phyloP scores from a whole-genome alignment of 768 basidiomycete genomes.

The Suillus hirtellus region DNA sequence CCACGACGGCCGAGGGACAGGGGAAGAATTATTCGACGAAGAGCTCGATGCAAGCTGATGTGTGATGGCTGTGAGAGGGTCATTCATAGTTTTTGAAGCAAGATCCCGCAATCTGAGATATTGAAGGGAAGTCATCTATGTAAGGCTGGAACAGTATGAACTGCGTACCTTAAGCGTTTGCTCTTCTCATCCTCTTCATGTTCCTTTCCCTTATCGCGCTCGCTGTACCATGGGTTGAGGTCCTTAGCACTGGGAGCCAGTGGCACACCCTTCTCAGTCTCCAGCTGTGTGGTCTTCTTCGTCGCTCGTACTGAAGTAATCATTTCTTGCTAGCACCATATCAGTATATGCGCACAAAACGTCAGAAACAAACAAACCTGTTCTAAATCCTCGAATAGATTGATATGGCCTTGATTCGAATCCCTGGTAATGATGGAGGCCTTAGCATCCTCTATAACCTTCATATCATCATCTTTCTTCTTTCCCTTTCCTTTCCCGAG shows the following conservation, averaged over 20 bases:
- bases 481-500: slow-evolving; percentile 38
- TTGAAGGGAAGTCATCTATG: neutral
- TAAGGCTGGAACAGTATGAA: neutral
- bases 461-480: slow-evolving; percentile 38
- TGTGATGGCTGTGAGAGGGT: slow-evolving; percentile 76
- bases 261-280: slow-evolving; percentile 70
- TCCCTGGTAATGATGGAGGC: slow-evolving; percentile 41
- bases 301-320: slow-evolving; percentile 47
- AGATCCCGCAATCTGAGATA: slow-evolving; percentile 58
- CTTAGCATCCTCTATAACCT: slow-evolving; percentile 11
- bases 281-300: slow-evolving; percentile 47
- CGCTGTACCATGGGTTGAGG: slow-evolving; percentile 76
- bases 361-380: slow-evolving; percentile 41
- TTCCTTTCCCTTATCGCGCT: slow-evolving; percentile 23
- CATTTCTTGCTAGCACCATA: slow-evolving; percentile 41
- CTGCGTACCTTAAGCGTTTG: slow-evolving; percentile 38
- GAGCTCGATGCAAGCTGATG: slow-evolving; percentile 55
- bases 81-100: slow-evolving; percentile 59
- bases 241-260: slow-evolving; percentile 77
- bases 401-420: slow-evolving; percentile 63
- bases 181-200: slow-evolving; percentile 28
- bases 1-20: slow-evolving; percentile 22
- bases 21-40: slow-evolving; percentile 22
- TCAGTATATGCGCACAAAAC: slow-evolving; percentile 10
- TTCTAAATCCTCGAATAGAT: slow-evolving; percentile 83